phyloP scores from a whole-genome alignment of 352 stramenopile species.

The Phytophthora tentaculata region DNA sequence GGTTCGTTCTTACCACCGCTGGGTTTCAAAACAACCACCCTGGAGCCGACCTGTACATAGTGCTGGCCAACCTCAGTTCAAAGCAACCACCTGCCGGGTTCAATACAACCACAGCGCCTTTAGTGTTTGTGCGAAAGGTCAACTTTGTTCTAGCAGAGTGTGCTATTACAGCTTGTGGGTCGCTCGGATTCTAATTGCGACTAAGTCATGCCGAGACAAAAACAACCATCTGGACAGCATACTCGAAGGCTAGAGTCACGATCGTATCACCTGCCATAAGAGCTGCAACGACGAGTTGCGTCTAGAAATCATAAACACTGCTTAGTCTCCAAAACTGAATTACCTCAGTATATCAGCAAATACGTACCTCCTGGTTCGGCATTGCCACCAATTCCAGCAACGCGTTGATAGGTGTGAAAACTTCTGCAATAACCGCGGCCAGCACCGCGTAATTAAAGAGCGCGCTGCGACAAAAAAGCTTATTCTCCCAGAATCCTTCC shows the following conservation, averaged over 20 bases:
- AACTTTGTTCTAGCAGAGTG: no score
- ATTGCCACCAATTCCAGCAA: slow-evolving; percentile 92
- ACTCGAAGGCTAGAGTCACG: slow-evolving; percentile 57
- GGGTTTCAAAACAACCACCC: no score
- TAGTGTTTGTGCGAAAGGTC: no score
- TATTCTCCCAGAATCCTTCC: slow-evolving; percentile 97
- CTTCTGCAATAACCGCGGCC: slow-evolving; percentile 90
- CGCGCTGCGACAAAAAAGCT: slow-evolving; percentile 90
- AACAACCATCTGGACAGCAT: slow-evolving; percentile 41
- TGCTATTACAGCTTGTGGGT: no score
- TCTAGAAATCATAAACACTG: slow-evolving; percentile 35
- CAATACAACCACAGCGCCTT: no score
- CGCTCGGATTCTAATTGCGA: no score
- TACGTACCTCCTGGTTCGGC: slow-evolving; percentile 64
- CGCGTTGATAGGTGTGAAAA: slow-evolving; percentile 90
- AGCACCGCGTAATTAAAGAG: slow-evolving; percentile 80
- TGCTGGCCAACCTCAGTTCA: no score
- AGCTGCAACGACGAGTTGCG: slow-evolving; percentile 47
- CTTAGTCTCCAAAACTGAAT: slow-evolving; percentile 9
- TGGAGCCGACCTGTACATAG: no score
- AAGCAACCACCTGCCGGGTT: no score
- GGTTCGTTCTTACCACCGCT: no score
- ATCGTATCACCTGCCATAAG: slow-evolving; percentile 66
- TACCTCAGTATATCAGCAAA: background rate
- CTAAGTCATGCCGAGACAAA: slow-evolving; percentile 20